Percentiles rank a stretch among this genome's conserved stretches.
Conservation (phyloP, 2,329 filamentous ascomycete species). For the Botrytis aclada region DNA sequence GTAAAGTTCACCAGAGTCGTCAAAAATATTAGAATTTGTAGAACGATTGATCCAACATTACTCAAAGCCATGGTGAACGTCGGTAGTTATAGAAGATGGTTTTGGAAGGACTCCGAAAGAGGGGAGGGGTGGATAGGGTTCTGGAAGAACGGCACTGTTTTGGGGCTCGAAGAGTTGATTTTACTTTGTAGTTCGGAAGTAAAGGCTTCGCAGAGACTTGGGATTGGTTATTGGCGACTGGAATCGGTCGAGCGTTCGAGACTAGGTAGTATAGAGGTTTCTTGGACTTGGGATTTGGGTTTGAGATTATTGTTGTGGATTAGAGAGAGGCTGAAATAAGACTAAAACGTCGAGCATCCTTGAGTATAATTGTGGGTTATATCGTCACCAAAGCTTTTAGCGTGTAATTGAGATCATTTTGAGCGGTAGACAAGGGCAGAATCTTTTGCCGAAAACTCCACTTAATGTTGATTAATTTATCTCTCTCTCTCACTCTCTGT, state of each 20-base stretch:
- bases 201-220: not conserved
- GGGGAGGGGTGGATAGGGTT: not conserved
- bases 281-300: not conserved
- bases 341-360: not conserved
- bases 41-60: constrained; percentile 51
- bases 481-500: not conserved
- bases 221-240: not conserved
- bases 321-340: not conserved
- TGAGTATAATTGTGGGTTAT: not conserved
- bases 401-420: not conserved
- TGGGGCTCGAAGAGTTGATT: not conserved
- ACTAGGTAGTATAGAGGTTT: not conserved
- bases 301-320: not conserved
- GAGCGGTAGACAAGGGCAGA: not conserved
- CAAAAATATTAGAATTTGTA: constrained; percentile 52
- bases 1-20: constrained; percentile 53
- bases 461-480: not conserved
- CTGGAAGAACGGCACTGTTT: not conserved
- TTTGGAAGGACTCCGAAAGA: not conserved
- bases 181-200: not conserved
- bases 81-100: not conserved
- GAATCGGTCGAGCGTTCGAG: not conserved
- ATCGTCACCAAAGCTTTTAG: not conserved
- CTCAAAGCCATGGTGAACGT: constrained; percentile 46
- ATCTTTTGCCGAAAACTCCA: not conserved